These are phyloP conservation scores for Claviceps africana DNA, from an alignment of 2,329 filamentous ascomycete genomes.

Conservation along the genomic window DNA sequence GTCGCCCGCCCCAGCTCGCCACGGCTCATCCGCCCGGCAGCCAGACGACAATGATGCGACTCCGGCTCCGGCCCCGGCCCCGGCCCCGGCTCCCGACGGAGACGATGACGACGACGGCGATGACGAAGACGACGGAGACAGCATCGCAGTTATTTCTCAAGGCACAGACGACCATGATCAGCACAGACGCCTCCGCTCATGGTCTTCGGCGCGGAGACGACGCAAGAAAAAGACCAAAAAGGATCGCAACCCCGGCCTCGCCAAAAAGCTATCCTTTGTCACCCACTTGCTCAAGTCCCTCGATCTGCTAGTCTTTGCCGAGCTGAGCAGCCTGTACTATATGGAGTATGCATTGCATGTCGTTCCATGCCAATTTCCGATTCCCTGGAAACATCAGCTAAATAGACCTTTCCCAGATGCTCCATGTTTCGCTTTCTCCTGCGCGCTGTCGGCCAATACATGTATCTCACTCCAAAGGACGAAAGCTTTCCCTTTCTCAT, in stretches of 20 bases:
- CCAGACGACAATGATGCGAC: neutral
- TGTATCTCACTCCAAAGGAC: conserved; percentile 50
- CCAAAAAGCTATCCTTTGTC: conserved; percentile 47
- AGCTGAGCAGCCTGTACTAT: conserved; percentile 53
- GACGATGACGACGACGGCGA: neutral
- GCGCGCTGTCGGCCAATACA: conserved; percentile 43
- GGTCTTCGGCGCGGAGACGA: conserved; percentile 17
- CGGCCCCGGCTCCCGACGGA: conserved; percentile 1
- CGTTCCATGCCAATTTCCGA: neutral
- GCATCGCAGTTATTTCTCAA: neutral
- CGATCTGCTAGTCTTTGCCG: conserved; percentile 49
- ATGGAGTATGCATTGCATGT: conserved; percentile 43
- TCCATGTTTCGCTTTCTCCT: conserved; percentile 49
- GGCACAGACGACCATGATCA: conserved; percentile 5
- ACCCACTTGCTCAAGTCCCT: conserved; percentile 45
- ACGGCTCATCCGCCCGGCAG: conserved; percentile 7
- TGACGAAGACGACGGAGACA: neutral
- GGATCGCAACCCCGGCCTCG: conserved; percentile 28
- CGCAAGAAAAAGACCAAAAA: conserved; percentile 23
- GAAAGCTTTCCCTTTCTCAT: conserved; percentile 41
- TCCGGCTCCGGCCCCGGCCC: conserved; percentile 1
- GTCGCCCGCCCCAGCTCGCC: conserved; percentile 22
- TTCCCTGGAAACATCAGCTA: neutral
- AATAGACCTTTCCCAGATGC: conserved; percentile 30
- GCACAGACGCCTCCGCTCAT: conserved; percentile 10